Evolutionary conservation across 768 basidiomycete species (phyloP), one percentile per base, ranked within the genome.

Genomic region (Boletus pseudo-olivaceus): DNA sequence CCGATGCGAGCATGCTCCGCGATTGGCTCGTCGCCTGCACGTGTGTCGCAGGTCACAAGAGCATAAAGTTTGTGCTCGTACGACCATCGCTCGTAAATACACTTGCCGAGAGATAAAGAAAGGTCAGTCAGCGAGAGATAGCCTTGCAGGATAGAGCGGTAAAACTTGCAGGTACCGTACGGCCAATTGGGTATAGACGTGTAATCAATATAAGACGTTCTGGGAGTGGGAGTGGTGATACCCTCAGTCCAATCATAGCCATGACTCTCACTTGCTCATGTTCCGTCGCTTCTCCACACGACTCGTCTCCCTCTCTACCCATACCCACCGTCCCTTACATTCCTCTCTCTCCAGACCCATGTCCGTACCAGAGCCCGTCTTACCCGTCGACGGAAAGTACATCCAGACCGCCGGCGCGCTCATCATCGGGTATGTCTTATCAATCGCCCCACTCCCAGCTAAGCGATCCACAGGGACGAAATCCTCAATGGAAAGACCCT

Each of bases 401-500:
- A 92, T 95, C 66, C 76, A 79, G 62, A 85, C 84, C 0, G 89
- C 90, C 1, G 89, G 79, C 26, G 87, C 86, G 0, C 75, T 91
- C 54, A 79, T 91, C 42, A 90, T 91, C 57, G 89, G 89, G 88
- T 86, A 54, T 47, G 76, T 73, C 23, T 14, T n/a, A 2, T 6
- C 19, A 1, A 3, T 4, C 2, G 15, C 1, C 15, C 6, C 7
- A 9, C 2, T 1, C 4, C 10, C 15, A 7, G 32, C 37, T 56
- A 0, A 57, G 10, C 14, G 4, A 0, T 4, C 29, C 29, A 19
- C 61, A 93, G 92, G 9, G 92, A 95, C 70, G 93, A 96, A 64
- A 93, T 96, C 34, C 73, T 98, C 49, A 96, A 96, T 58, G 94
- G 93, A 41, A 93, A 93, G 78, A 93, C 90, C 0, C 80, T 82